These are phyloP conservation scores for Coemansia sp. DNA, from an alignment of 192 early-diverging fungal species.

Conservation along the genomic window DNA sequence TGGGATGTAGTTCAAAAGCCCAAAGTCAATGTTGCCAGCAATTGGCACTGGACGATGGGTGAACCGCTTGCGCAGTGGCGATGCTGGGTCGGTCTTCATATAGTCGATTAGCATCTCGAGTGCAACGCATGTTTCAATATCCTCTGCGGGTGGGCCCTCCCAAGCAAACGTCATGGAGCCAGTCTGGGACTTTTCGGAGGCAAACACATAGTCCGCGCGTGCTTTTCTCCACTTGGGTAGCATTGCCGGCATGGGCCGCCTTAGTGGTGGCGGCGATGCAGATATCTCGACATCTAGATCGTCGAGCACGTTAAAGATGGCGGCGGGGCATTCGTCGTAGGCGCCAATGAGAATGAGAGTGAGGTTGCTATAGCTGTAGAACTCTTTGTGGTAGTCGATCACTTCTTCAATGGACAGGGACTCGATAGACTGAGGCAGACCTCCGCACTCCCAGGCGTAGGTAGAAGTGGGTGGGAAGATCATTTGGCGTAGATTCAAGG, in stretches of 20 bases:
- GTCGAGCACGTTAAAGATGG: constrained; percentile 57
- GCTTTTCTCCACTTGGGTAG: constrained; percentile 44
- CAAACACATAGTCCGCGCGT: constrained; percentile 61
- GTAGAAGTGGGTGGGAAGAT: constrained; percentile 62
- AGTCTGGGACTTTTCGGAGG: constrained; percentile 65
- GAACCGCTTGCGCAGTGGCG: constrained; percentile 73
- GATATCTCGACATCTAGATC: constrained; percentile 34
- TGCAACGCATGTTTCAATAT: constrained; percentile 64
- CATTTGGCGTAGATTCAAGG: constrained; percentile 27
- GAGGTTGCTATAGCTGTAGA: constrained; percentile 71
- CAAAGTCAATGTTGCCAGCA: constrained; percentile 69
- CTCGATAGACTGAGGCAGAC: constrained; percentile 70
- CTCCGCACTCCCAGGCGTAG: constrained; percentile 80
- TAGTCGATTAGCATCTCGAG: constrained; percentile 79
- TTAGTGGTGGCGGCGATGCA: constrained; percentile 28
- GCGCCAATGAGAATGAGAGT: constrained; percentile 70
- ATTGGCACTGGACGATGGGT: constrained; percentile 69
- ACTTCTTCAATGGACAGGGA: constrained; percentile 74
- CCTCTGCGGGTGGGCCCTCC: constrained; percentile 73
- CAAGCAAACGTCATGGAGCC: constrained; percentile 76
- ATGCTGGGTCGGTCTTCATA: constrained; percentile 65
- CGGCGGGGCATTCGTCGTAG: constrained; percentile 32
- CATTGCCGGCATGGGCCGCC: constrained; percentile 51
- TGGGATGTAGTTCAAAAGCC: constrained; percentile 59
- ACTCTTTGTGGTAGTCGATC: constrained; percentile 69